Percentiles rank a stretch among this genome's conserved stretches.
phyloP scores from a whole-genome alignment of 2,329 filamentous ascomycete genomes.

The Microascus cirrosus region DNA sequence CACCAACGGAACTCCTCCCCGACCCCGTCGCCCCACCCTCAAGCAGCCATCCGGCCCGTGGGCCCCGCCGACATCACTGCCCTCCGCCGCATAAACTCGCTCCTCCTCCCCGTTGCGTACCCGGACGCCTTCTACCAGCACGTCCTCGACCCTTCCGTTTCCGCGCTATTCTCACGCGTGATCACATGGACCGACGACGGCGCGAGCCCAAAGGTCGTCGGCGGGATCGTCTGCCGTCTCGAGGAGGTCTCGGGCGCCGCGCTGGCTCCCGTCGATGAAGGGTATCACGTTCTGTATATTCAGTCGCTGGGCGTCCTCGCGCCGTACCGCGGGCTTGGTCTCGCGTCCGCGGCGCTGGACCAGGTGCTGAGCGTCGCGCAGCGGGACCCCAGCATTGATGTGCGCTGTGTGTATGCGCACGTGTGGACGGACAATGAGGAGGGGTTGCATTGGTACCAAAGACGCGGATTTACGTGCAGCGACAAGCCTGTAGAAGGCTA shows the following conservation, averaged over 20 bases:
- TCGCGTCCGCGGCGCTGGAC: constrained; percentile 46
- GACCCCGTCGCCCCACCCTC: constrained; percentile 25
- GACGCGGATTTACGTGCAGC: constrained; percentile 42
- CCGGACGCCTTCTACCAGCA: constrained; percentile 52
- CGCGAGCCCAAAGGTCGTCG: constrained; percentile 38
- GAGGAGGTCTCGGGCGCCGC: constrained; percentile 23
- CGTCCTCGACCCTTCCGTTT: constrained; percentile 35
- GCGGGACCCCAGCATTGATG: constrained; percentile 22
- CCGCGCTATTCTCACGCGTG: constrained; percentile 46
- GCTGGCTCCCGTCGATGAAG: constrained; percentile 7
- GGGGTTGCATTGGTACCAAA: constrained; percentile 50
- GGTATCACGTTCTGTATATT: constrained; percentile 45
- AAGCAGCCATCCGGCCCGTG: constrained; percentile 42
- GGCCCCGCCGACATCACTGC: constrained; percentile 40
- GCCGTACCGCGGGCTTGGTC: constrained; percentile 49
- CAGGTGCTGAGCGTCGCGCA: constrained; percentile 31
- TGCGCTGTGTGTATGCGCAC: constrained; percentile 45
- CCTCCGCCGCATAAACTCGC: constrained; percentile 52
- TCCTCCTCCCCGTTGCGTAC: constrained; percentile 54
- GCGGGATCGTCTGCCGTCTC: constrained; percentile 51
- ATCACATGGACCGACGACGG: constrained; percentile 42
- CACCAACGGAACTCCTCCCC: constrained; percentile 10
- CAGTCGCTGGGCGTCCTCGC: constrained; percentile 53
- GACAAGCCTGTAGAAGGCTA: constrained; percentile 41
- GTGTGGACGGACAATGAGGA: constrained; percentile 59